Conservation (phyloP, 345 rosid genomes). For the Excoecaria cochinchinensis region DNA sequence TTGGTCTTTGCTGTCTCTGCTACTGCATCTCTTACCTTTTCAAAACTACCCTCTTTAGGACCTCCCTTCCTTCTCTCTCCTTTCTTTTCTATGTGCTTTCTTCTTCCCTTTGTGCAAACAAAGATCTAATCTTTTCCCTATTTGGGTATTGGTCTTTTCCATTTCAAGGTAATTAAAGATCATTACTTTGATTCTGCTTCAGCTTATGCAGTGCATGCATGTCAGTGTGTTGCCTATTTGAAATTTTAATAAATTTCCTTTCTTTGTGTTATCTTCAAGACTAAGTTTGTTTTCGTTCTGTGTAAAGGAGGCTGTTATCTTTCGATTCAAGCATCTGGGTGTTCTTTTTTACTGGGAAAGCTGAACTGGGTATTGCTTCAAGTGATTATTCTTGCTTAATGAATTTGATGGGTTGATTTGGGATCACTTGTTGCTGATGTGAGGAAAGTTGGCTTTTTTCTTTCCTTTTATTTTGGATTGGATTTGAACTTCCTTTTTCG, state of each 20-base stretch:
- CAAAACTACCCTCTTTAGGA: conserved; percentile 6
- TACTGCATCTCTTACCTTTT: conserved; percentile 18
- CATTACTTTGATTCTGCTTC: not conserved
- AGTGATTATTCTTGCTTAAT: conserved; percentile 32
- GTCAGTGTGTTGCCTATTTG: not conserved
- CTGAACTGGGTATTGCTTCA: conserved; percentile 34
- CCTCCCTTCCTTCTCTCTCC: conserved; percentile 15
- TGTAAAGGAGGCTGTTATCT: conserved; percentile 23
- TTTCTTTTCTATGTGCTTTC: conserved; percentile 21
- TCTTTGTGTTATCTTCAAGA: conserved; percentile 10
- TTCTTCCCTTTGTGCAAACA: conserved; percentile 17
- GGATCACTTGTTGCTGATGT: conserved; percentile 20
- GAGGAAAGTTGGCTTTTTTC: conserved; percentile 12
- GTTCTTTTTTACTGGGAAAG: conserved; percentile 24
- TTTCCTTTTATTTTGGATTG: conserved; percentile 6
- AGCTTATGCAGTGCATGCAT: conserved; percentile 17
- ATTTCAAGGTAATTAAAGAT: conserved; percentile 11
- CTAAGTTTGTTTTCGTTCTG: conserved; percentile 17
- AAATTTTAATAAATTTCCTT: not conserved
- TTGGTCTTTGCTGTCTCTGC: conserved; percentile 32
- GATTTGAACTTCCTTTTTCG: conserved; percentile 17
- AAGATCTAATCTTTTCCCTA: conserved; percentile 25
- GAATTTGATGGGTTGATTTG: conserved; percentile 29
- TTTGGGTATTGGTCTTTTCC: conserved; percentile 21
- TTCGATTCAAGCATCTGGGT: conserved; percentile 41